These are phyloP conservation scores for Picea abies DNA, from an alignment of 83 land plant genomes.

Conservation along the genomic window DNA sequence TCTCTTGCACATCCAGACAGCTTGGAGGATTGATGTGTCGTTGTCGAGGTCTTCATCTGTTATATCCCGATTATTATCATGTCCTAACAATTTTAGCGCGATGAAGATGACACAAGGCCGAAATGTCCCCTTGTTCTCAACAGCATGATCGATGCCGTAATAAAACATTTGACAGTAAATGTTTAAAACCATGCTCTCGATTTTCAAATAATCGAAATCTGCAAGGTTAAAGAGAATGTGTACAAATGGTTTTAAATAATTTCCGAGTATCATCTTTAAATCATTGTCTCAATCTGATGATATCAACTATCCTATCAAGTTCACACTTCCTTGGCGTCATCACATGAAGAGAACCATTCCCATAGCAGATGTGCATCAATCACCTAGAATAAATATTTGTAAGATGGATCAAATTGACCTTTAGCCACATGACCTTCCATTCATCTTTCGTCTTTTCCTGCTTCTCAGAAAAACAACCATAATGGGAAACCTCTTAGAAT, in stretches of 20 bases:
- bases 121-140: too few relatives aligned
- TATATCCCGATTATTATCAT: too few relatives aligned
- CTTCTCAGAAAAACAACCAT: neutral
- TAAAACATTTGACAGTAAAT: neutral
- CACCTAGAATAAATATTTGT: neutral
- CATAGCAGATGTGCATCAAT: neutral
- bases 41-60: too few relatives aligned
- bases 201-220: neutral
- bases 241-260: neutral
- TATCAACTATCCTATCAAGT: neutral
- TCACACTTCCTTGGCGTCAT: neutral
- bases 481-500: too few relatives aligned
- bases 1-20: too few relatives aligned
- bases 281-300: neutral
- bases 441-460: too few relatives aligned
- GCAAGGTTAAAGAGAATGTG: neutral
- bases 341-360: neutral
- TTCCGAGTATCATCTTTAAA: neutral
- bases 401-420: neutral
- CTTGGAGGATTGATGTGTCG: too few relatives aligned
- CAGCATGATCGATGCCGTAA: neutral
- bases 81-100: too few relatives aligned
- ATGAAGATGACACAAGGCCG: too few relatives aligned
- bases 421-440: accelerated
- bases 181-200: neutral